Evolutionary conservation across 2,329 filamentous ascomycete genomes (phyloP).

Genomic region (Fusarium sacchari): DNA sequence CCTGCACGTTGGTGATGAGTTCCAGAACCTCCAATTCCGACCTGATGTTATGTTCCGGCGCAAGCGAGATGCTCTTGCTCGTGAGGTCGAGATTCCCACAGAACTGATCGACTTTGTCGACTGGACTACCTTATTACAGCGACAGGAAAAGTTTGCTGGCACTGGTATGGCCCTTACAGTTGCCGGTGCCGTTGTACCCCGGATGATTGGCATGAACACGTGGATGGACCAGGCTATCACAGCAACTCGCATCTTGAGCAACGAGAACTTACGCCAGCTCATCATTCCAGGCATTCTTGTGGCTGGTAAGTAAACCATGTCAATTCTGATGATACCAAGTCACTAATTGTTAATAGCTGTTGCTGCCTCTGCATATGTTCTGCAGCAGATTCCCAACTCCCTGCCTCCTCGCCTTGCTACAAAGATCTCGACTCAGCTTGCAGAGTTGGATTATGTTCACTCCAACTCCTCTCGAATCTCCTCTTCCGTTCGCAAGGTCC

Average conservation of each 20-base stretch:
- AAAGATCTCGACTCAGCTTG: conserved; percentile 85
- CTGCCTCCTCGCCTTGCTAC: conserved; percentile 84
- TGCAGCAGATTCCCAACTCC: conserved; percentile 88
- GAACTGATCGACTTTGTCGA: conserved; percentile 96
- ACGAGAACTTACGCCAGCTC: conserved; percentile 81
- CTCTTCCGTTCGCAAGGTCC: conserved; percentile 84
- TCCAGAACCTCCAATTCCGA: conserved; percentile 85
- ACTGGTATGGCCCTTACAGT: conserved; percentile 95
- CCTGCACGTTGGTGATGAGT: conserved; percentile 87
- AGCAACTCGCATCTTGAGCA: conserved; percentile 81
- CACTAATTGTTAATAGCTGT: conserved; percentile 62
- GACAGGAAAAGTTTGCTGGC: conserved; percentile 93
- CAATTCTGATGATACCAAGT: background rate
- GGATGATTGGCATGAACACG: conserved; percentile 82
- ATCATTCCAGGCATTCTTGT: conserved; percentile 82
- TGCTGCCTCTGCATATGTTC: conserved; percentile 80
- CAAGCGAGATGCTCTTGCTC: conserved; percentile 80
- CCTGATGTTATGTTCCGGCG: conserved; percentile 94
- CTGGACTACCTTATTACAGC: conserved; percentile 80
- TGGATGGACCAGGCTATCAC: conserved; percentile 91
- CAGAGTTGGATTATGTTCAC: conserved; percentile 91
- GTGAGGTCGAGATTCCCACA: conserved; percentile 86
- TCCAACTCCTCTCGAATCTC: conserved; percentile 86
- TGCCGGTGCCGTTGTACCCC: conserved; percentile 83
- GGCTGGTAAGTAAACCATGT: conserved; percentile 69